phyloP scores from a whole-genome alignment of 2,329 filamentous ascomycete species.

The Plectosphaerella plurivora region DNA sequence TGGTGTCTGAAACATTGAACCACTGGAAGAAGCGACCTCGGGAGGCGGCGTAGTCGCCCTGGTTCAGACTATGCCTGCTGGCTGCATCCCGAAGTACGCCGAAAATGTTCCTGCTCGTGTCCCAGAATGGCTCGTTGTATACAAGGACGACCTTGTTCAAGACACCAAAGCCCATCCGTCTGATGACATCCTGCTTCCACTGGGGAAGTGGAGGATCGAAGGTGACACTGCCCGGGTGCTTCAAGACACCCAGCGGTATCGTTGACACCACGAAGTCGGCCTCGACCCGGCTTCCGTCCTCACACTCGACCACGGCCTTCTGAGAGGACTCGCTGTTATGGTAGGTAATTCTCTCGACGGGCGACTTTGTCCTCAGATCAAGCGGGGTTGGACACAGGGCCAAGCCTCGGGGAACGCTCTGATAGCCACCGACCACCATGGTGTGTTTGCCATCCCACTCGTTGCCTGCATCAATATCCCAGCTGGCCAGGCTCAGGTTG shows the following conservation, averaged over 20 bases:
- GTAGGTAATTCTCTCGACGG: constrained; percentile 67
- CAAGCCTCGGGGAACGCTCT: constrained; percentile 84
- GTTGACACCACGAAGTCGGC: constrained; percentile 93
- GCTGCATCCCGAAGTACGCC: constrained; percentile 77
- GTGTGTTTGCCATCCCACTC: constrained; percentile 95
- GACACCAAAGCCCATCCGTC: constrained; percentile 84
- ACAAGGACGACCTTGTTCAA: constrained; percentile 94
- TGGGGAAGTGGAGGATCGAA: constrained; percentile 88
- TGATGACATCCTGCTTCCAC: constrained; percentile 79
- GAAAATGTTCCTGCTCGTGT: constrained; percentile 85
- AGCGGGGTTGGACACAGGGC: constrained; percentile 72
- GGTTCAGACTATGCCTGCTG: constrained; percentile 65
- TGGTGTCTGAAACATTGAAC: constrained; percentile 91
- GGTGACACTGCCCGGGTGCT: constrained; percentile 65
- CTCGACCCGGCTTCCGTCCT: constrained; percentile 69
- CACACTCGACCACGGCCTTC: constrained; percentile 64
- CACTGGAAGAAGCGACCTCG: constrained; percentile 96
- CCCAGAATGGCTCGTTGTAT: constrained; percentile 89
- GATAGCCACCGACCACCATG: constrained; percentile 90
- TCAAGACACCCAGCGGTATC: constrained; percentile 85
- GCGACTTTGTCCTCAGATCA: constrained; percentile 68
- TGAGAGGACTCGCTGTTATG: constrained; percentile 43
- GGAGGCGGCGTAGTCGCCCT: constrained; percentile 71
- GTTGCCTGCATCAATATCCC: constrained; percentile 97
- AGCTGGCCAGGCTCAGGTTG: constrained; percentile 80